Evolutionary conservation across 2,329 filamentous ascomycete genomes (phyloP), one percentile per base, ranked within the genome.

Genomic region (Didymella arachidicola): DNA sequence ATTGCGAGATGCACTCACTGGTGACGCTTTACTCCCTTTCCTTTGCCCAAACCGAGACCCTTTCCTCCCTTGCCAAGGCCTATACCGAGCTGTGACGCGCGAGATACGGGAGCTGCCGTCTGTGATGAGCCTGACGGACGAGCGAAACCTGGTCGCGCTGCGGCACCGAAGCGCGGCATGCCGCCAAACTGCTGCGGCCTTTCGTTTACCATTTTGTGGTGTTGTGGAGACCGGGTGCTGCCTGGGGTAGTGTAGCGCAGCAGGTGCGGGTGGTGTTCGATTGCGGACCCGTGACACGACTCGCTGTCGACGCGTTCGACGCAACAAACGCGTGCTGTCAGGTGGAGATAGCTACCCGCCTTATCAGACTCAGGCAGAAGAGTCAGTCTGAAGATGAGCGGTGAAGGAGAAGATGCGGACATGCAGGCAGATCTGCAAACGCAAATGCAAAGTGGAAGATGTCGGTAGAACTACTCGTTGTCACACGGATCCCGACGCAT

Each of bases 11-110:
- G 3, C 29, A 59, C 68, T 66, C 45, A 73, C 72, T 61, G 62
- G 41, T 76, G 70, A 1, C 73, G 49, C 27, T 70, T 73, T 1
- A 66, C n/a, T 0, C 51, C 58, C 3, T 67, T 66, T 0, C 61
- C 64, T 29, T 68, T 67, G 0, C 68, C 71, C 12, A 65, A 45
- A 0, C 70, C 70, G 1, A 69, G 25, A 0, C 65, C 67, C 0
- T 27, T 52, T 1, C 39, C 58, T 10, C 65, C 61, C 25, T 67
- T 70, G 5, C 69, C 69, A 4, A 69, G 25, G 1, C 69, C 71
- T 0, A 72, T 50, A 0, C 69, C 64, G 1, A 65, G 45, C n/a
- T 65, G 49, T 1, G 45, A 55, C 0, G 60, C 61, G 14, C 67
- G 61, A 1, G 67, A 62, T 6, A 52, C 55, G 8, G 49, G 8